phyloP scores from a whole-genome alignment of 2,329 filamentous ascomycete species.

The Colletotrichum sp. region DNA sequence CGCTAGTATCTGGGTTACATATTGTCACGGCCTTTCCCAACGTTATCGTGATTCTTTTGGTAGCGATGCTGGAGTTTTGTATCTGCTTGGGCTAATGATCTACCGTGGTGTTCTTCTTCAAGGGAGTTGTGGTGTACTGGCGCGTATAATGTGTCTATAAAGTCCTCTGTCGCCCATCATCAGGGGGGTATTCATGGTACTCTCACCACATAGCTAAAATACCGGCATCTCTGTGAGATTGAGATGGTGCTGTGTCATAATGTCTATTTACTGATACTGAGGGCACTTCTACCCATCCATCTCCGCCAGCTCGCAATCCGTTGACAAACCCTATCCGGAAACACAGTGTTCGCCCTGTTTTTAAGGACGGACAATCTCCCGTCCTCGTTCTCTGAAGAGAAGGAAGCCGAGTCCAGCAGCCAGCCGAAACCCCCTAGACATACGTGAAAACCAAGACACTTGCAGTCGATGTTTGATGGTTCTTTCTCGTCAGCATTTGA shows the following conservation, averaged over 20 bases:
- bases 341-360: not conserved
- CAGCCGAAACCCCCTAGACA: not conserved
- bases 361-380: not conserved
- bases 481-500: not conserved
- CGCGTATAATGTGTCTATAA: not conserved
- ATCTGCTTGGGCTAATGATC: not conserved
- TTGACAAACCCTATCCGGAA: not conserved
- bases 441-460: not conserved
- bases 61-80: too few species aligned
- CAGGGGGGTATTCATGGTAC: accelerated
- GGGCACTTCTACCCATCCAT: not conserved
- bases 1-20: not conserved
- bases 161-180: not conserved
- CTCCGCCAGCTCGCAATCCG: too few species aligned
- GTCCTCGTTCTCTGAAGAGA: not conserved
- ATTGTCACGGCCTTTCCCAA: not conserved
- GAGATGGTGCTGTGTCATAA: not conserved
- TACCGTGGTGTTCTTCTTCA: not conserved
- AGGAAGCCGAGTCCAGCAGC: not conserved
- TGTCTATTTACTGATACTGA: not conserved
- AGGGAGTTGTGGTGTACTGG: not conserved
- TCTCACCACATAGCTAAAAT: not conserved
- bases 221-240: not conserved
- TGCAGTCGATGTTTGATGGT: too few species aligned
- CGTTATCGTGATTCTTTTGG: not conserved